Conservation (phyloP, 192 early-diverging fungal genomes). For the Paraglomus occultum region DNA sequence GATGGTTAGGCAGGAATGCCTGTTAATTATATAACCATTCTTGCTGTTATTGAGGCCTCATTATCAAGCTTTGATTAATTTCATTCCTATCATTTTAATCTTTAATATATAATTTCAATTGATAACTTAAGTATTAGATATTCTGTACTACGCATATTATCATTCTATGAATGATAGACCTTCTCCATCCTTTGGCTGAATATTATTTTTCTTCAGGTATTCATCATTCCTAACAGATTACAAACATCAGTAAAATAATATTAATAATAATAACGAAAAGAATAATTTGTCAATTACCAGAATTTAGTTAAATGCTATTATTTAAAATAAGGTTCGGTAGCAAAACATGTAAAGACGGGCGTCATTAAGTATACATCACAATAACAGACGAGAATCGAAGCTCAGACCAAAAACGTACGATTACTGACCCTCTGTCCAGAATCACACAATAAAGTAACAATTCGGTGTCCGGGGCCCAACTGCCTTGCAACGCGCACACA, state of each 20-base stretch:
- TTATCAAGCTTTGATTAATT: conserved; percentile 48
- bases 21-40: too few relatives aligned
- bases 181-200: conserved; percentile 16
- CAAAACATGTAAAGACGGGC: too few relatives aligned
- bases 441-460: conserved; percentile 92
- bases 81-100: too few relatives aligned
- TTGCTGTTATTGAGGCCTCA: conserved; percentile 75
- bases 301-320: conserved; percentile 86
- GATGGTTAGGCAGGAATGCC: too few relatives aligned
- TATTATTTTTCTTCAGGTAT: conserved; percentile 38
- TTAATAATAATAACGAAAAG: background rate
- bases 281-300: conserved; percentile 55
- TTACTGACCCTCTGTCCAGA: conserved; percentile 65
- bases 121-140: too few relatives aligned
- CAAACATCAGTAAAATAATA: background rate
- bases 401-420: conserved; percentile 39
- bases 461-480: conserved; percentile 85
- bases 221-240: conserved; percentile 47
- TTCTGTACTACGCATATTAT: too few relatives aligned
- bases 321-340: too few relatives aligned
- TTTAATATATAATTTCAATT: too few relatives aligned
- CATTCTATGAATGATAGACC: conserved; percentile 15
- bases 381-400: too few relatives aligned
- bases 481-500: conserved; percentile 72
- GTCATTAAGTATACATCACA: too few relatives aligned